Base-by-base conservation (phyloP, 2,329 filamentous ascomycete genomes). In the Ampelomyces quisqualis region DNA sequence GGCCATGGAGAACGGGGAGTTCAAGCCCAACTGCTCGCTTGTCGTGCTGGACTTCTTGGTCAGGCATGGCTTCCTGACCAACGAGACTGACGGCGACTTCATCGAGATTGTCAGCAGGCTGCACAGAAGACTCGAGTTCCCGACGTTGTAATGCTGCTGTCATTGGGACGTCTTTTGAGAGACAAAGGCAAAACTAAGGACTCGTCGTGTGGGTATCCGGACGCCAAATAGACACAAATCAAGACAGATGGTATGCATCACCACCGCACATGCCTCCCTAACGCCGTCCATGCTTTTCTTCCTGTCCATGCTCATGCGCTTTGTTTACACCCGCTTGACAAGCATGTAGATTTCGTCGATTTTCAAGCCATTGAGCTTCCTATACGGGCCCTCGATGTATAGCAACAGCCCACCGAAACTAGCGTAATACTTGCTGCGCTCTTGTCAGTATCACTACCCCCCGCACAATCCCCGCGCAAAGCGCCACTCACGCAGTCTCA, bases 311-410 rank as follows among this genome's bases (percentile, higher is more conserved):
- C n/a, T n/a, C n/a, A 28, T 37, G 19, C 28, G 13, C 30, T 10
- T 14, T 5, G 9, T 21, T 38, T 51, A 56, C 45, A 67, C 91
- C 82, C 94, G 95, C 82, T 96, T 98, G 57, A 95, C 76, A 46
- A 97, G 78, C 47, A 98, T 79, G 68, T 98, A 98, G 51, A 94
- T 83, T 65, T 95, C 85, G 68, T 98, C 93, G 61, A 96, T 91
- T 59, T 90, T 82, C 63, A 98, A 73, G 19, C 90, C 86, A 22
- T 87, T 94, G 49, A 98, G 81, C 76, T 95, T 96, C 77, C 93
- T 94, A 70, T 95, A 93, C 2, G 93, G 93, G 5, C 94, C 93
- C 62, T 95, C 87, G 40, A 98, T 78, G 59, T 86, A 89, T 73
- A 97, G 84, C 60, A 98, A 73, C 51, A 98, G 75, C 6, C 93